Evolutionary conservation across 176 grass and related monocot genomes (phyloP).

Genomic region (maize (Zea mays)): Zm-B73-REFERENCE-NAM-5.0 NC_050096.1:295444001-295444500

Average conservation of each 20-base stretch:
- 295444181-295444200: not conserved
- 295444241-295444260: not conserved
- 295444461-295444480: constrained; percentile 42
- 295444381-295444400: constrained; percentile 41
- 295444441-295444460: constrained; percentile 33
- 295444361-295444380: constrained; percentile 39
- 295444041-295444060: not conserved
- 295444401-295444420: constrained; percentile 36
- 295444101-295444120: not conserved
- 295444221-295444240: not conserved
- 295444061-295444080: not conserved
- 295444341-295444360: constrained; percentile 49
- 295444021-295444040: not conserved
- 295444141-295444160: not conserved
- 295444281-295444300: not conserved
- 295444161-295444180: not conserved
- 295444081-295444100: constrained; percentile 1
- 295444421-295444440: constrained; percentile 41
- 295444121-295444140: not conserved
- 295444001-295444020: not conserved
- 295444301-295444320: not conserved
- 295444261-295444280: not conserved
- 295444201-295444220: not conserved
- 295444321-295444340: constrained; percentile 21
- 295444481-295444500: constrained; percentile 44